Evolutionary conservation across 352 stramenopile species (phyloP).

Genomic region (Aphanomyces astaci): DNA sequence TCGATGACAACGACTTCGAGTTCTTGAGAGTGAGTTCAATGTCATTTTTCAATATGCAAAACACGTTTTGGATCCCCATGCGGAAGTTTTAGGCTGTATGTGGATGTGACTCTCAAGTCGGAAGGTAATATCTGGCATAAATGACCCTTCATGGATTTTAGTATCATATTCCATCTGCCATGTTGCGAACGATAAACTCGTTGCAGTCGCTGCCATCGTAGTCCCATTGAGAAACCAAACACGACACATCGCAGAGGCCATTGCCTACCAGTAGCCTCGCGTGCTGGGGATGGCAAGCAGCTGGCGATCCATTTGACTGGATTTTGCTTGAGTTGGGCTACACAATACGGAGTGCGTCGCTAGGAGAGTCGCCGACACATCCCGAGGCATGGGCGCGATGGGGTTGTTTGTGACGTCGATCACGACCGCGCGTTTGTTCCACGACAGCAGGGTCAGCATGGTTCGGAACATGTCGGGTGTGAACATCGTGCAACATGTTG

Average conservation of each 20-base stretch:
- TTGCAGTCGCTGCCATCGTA: neutral
- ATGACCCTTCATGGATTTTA: no score
- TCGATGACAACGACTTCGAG: no score
- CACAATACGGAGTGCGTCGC: neutral
- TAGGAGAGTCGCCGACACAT: neutral
- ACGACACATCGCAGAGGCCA: neutral
- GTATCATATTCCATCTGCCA: no score
- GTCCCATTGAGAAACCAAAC: neutral
- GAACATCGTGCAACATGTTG: neutral
- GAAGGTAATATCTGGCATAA: no score
- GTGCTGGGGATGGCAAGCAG: neutral
- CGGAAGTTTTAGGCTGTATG: no score
- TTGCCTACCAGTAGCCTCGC: neutral
- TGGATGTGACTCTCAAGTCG: no score
- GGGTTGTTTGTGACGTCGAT: neutral
- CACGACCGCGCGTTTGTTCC: neutral
- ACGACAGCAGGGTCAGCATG: neutral
- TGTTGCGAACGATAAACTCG: neutral
- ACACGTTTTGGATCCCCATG: no score
- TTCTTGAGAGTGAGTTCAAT: no score
- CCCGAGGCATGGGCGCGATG: neutral
- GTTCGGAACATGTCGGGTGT: neutral
- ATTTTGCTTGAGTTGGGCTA: neutral
- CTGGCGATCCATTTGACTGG: neutral
- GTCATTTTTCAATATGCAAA: no score